Base-by-base conservation (phyloP, 805 yeast genomes). In the Saccharomycopsis oosterbeekiorum region DNA sequence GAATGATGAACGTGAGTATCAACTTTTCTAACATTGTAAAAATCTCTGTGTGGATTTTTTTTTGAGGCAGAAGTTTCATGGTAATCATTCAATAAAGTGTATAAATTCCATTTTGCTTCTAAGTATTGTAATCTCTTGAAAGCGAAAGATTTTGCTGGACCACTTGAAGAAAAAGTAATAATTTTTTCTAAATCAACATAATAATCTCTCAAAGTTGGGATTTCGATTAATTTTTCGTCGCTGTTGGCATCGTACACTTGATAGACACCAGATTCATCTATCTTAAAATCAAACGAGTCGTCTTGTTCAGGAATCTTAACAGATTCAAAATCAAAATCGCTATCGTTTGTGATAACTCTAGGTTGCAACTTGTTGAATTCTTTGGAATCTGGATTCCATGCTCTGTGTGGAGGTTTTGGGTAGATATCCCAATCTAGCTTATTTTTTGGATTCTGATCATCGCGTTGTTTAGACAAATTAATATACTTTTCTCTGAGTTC, bases 1-100 rank as follows among this genome's bases (percentile, higher is more conserved):
- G 97, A 89, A 72, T 96, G 99, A 72, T 94, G 99, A 68, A 94
- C 97, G 78, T 94, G 99, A 19, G 98, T 94, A 71, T 93, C 99
- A 43, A 94, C 97, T 72, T 93, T 93, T 75, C 98, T 84, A 54
- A 91, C 97, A 69, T 93, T 93, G 75, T 93, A 93, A 70, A 93
- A 94, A 73, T 93, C 99, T 73, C 99, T 84, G 72, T 94, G 99
- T 4, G 98, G 98, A 66, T 92, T 92, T 63, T 84, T 83, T 74
- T 94, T 94, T 10, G 96, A 86, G 65, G 89, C 94, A 17, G 92
- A 84, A 19, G 86, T 87, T 72, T 94, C 99, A 70, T 90, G 94
- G 71, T 89, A 92, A 70, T 93, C 98, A 70, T 94, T 94, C 67
- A 93, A 77, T 64, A 94, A 74, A 64, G 83, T 82, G 75, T 93